These are phyloP conservation scores for Gossypium schwendimanii DNA, from an alignment of 441 rosid genomes.

Conservation along the genomic window DNA sequence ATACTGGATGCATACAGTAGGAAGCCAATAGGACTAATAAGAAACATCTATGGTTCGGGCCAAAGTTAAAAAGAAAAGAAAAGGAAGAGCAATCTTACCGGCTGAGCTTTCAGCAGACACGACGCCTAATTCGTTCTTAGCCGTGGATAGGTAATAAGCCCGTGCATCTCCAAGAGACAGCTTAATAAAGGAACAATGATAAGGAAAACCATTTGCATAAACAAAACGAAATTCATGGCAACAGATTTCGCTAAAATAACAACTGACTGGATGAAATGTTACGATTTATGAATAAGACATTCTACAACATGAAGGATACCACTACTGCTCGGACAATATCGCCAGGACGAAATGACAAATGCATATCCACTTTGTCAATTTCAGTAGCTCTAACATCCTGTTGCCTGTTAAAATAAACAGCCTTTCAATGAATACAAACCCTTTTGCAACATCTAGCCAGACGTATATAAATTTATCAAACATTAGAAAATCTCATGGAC, in stretches of 20 bases:
- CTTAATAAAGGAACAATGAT: conserved; percentile 31
- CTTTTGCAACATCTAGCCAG: neutral
- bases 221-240: neutral
- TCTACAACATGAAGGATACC: conserved; percentile 53
- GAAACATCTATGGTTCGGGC: neutral
- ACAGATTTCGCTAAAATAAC: neutral
- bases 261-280: neutral
- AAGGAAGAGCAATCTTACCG: conserved; percentile 33
- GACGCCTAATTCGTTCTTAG: conserved; percentile 85
- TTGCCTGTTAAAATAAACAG: conserved; percentile 42
- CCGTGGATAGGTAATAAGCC: conserved; percentile 85
- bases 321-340: conserved; percentile 81
- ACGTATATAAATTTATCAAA: neutral
- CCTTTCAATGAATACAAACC: neutral
- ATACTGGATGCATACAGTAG: neutral
- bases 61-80: neutral
- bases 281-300: neutral
- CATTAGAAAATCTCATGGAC: neutral
- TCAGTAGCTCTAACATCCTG: conserved; percentile 93
- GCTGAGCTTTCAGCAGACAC: conserved; percentile 81
- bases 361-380: conserved; percentile 92
- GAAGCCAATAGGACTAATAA: neutral
- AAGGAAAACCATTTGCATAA: conserved; percentile 20
- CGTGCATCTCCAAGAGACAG: conserved; percentile 91
- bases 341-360: conserved; percentile 67